Evolutionary conservation across 2,329 filamentous ascomycete species (phyloP).

Genomic region (Apiospora malaysiana): DNA sequence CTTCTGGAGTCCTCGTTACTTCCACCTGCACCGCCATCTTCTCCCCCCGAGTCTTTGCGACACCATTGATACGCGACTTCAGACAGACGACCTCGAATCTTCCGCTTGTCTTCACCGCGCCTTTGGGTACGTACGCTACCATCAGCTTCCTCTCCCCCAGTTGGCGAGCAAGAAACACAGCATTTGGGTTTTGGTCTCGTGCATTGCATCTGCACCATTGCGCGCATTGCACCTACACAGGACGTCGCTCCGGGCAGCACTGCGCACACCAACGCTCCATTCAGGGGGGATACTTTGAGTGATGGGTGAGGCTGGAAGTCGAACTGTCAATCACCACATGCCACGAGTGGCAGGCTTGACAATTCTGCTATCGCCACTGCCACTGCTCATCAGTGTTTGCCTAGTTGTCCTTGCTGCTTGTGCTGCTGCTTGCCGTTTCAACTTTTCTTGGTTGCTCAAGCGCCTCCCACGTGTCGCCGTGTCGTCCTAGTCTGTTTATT

Average conservation of each 20-base stretch:
- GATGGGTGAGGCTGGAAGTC: not conserved
- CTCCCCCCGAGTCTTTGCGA: slow-evolving; percentile 31
- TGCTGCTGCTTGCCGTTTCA: not conserved
- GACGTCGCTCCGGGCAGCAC: not conserved
- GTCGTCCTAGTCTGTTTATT: slow-evolving; percentile 8
- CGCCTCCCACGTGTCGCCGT: slow-evolving; percentile 16
- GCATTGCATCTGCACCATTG: slow-evolving; percentile 14
- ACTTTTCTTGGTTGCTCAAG: not conserved
- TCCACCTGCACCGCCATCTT: slow-evolving; percentile 7
- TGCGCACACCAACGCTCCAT: slow-evolving; percentile 4
- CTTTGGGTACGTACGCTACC: slow-evolving; percentile 26
- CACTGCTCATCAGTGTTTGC: not conserved
- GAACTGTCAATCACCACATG: slow-evolving; percentile 13
- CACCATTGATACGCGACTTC: slow-evolving; percentile 45
- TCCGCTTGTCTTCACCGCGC: slow-evolving; percentile 4
- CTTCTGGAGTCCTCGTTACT: slow-evolving; percentile 18
- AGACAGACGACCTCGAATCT: slow-evolving; percentile 31
- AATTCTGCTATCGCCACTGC: not conserved
- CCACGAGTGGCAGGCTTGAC: not conserved
- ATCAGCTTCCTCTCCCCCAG: not conserved
- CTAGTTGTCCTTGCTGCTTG: not conserved
- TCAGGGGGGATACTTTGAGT: not conserved
- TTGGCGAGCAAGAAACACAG: not conserved
- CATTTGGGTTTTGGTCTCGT: not conserved
- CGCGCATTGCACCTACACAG: slow-evolving; percentile 9